Evolutionary conservation across 1,284 basidiomycete genomes (phyloP).

Genomic region (Sparassis latifolia): DNA sequence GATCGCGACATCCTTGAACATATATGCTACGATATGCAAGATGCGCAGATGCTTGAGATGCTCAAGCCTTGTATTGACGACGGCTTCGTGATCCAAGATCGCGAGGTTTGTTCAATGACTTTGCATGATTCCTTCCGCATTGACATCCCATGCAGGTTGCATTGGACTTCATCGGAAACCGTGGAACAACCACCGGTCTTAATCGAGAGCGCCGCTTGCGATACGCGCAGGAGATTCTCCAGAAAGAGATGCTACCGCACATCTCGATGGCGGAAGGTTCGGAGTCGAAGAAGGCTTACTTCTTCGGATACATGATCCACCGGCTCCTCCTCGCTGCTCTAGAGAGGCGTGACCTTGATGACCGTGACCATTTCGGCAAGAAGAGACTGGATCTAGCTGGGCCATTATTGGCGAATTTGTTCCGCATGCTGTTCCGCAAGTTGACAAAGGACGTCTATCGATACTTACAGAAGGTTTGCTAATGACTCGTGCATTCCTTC

Average conservation of each 20-base stretch:
- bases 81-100: conserved; percentile 96
- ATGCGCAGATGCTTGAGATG: conserved; percentile 96
- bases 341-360: conserved; percentile 93
- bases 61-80: conserved; percentile 99
- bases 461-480: conserved; percentile 86
- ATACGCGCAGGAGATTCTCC: conserved; percentile 96
- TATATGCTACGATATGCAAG: conserved; percentile 97
- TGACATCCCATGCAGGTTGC: conserved; percentile 44
- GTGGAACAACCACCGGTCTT: conserved; percentile 93
- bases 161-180: conserved; percentile 96
- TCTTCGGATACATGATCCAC: conserved; percentile 99
- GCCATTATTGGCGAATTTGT: conserved; percentile 90
- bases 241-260: conserved; percentile 98
- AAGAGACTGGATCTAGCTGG: conserved; percentile 96
- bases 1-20: conserved; percentile 97
- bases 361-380: conserved; percentile 99
- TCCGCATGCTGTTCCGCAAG: conserved; percentile 97
- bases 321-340: conserved; percentile 89
- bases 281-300: conserved; percentile 98
- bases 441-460: conserved; percentile 96
- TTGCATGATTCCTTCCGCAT: conserved; percentile 4
- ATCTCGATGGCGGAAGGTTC: conserved; percentile 95
- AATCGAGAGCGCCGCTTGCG: conserved; percentile 89
- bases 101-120: conserved; percentile 56
- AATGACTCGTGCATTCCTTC: neutral